Evolutionary conservation across 2,329 filamentous ascomycete species (phyloP).

Genomic region (Proliferodiscus dingleyae): DNA sequence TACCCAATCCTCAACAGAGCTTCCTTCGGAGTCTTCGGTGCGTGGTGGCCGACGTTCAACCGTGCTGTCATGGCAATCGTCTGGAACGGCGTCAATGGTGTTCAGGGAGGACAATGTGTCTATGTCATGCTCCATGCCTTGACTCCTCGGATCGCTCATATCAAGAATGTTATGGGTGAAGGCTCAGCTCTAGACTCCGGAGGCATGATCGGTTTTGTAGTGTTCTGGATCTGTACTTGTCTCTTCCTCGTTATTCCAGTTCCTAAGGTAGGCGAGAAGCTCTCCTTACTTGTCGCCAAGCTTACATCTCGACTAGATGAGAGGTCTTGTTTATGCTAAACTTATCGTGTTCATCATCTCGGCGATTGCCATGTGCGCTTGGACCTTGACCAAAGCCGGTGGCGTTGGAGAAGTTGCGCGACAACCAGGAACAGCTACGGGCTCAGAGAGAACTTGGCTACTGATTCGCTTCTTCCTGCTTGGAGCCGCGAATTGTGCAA

Average conservation of each 20-base stretch:
- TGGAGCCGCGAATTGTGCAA: conserved; percentile 33
- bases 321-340: conserved; percentile 32
- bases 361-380: conserved; percentile 37
- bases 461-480: conserved; percentile 36
- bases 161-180: conserved; percentile 37
- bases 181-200: conserved; percentile 38
- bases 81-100: conserved; percentile 40
- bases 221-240: conserved; percentile 39
- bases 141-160: conserved; percentile 36
- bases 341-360: conserved; percentile 35
- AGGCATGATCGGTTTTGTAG: conserved; percentile 38
- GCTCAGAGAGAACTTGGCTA: conserved; percentile 34
- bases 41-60: conserved; percentile 41
- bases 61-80: conserved; percentile 42
- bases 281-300: conserved; percentile 9
- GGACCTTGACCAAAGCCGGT: conserved; percentile 34
- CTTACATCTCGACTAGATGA: conserved; percentile 27
- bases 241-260: conserved; percentile 36
- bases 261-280: conserved; percentile 25
- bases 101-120: conserved; percentile 32
- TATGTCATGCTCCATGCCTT: conserved; percentile 40
- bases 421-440: conserved; percentile 30
- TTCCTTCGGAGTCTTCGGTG: conserved; percentile 41
- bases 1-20: conserved; percentile 40
- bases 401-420: conserved; percentile 27